Evolutionary conservation across 176 grass and related monocot species (phyloP).

Genomic region (Poa annua): DNA sequence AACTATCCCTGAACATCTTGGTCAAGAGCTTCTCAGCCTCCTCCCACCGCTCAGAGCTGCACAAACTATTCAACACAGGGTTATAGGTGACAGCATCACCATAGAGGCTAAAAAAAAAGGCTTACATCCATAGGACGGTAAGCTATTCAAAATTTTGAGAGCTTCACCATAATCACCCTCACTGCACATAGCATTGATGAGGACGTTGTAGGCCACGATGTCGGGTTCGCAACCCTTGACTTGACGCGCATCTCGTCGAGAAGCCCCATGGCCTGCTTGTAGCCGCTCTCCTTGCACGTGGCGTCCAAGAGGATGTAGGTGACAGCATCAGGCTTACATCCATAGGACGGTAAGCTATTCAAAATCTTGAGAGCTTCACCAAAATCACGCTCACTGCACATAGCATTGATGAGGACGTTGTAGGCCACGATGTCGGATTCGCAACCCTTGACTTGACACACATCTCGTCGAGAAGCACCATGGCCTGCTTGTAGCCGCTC

Average conservation of each 20-base stretch:
- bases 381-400: conserved; percentile 5
- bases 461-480: conserved; percentile 22
- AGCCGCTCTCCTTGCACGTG: conserved; percentile 23
- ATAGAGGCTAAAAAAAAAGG: too few species aligned
- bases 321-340: conserved; percentile 39
- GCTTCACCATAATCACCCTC: conserved; percentile 13
- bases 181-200: conserved; percentile 28
- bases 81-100: conserved; percentile 43
- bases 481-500: conserved; percentile 14
- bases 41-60: conserved; percentile 43
- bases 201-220: conserved; percentile 17
- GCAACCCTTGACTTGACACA: neutral
- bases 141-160: neutral
- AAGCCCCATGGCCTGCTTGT: conserved; percentile 1
- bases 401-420: conserved; percentile 32
- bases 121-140: conserved; percentile 20
- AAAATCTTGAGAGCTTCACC: conserved; percentile 6
- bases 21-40: conserved; percentile 52
- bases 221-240: neutral
- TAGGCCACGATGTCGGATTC: neutral
- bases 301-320: conserved; percentile 2
- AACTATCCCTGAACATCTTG: conserved; percentile 37
- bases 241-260: conserved; percentile 16
- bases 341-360: neutral
- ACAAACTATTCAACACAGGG: conserved; percentile 41